Evolutionary conservation across 2,329 filamentous ascomycete species (phyloP), one percentile per base, ranked within the genome.

Genomic region (Aureobasidium subglaciale): DNA sequence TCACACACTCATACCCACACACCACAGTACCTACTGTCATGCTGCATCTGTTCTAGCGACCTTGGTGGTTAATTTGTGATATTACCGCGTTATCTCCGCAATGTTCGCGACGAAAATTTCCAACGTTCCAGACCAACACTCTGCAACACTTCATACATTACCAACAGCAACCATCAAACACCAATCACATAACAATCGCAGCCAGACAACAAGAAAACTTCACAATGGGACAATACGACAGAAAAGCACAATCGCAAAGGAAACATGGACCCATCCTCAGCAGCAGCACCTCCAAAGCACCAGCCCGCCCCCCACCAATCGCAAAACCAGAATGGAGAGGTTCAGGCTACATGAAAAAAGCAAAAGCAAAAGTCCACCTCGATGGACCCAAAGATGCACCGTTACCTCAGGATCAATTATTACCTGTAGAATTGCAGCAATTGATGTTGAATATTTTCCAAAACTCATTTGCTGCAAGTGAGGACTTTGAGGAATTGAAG

Each of bases 141-240:
- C 30, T 16, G 9, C 41, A 40, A 9, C 5, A 15, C n/a, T n/a
- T n/a, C n/a, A n/a, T n/a, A n/a, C n/a, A n/a, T n/a, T n/a, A n/a
- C 1, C n/a, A 30, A 9, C 25, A 45, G 10, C 27, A 32, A 45
- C 8, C 9, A 32, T 6, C 40, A 5, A 41, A 10, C 4, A 43
- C 15, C 8, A 43, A 10, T n/a, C 11, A 25, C 16, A 11, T n/a
- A 25, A n/a, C n/a, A n/a, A n/a, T n/a, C n/a, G n/a, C n/a, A n/a
- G n/a, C 27, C 6, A 45, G 2, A 29, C 16, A 4, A 27, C 5
- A 29, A 43, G 2, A 32, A 18, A 22, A 24, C 3, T 3, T 15
- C 15, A 8, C 27, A 32, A 56, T 56, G 53, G 42, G 54, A 11
- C 30, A 56, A 49, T 58, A 56, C 54, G 54, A 56, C 34, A 37